Conservation (phyloP, 2,329 filamentous ascomycete genomes). For the Alternaria gansuensis region DNA sequence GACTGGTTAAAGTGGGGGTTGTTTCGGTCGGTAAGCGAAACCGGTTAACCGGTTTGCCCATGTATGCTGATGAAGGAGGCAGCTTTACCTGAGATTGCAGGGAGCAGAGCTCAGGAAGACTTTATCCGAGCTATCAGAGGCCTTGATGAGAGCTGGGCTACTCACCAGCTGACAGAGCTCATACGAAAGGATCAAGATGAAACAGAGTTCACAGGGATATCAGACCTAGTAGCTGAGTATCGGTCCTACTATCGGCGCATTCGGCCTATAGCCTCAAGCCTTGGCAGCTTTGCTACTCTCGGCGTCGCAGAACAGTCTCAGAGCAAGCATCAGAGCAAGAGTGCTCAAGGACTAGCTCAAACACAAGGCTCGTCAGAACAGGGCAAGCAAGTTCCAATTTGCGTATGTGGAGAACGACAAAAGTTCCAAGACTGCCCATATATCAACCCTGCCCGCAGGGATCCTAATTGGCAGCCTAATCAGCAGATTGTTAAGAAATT, state of each 20-base stretch:
- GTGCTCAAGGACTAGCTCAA: no score
- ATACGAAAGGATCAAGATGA: conserved; percentile 1
- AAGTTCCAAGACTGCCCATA: conserved; percentile 3
- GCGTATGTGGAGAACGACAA: neutral
- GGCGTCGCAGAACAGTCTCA: neutral
- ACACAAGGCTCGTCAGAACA: neutral
- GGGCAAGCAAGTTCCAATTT: neutral
- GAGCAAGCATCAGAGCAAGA: neutral
- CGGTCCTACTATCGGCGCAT: neutral
- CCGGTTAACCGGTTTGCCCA: no score
- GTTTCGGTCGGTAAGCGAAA: no score
- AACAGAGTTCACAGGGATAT: neutral
- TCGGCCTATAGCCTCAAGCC: neutral
- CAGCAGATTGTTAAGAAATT: neutral
- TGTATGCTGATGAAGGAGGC: no score
- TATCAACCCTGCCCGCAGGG: neutral
- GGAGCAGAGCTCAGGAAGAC: conserved; percentile 8
- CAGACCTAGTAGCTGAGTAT: neutral
- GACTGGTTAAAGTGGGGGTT: no score
- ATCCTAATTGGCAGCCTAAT: neutral
- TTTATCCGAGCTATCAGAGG: conserved; percentile 5
- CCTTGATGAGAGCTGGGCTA: conserved; percentile 8
- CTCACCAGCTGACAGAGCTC: conserved; percentile 5
- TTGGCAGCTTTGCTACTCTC: neutral
- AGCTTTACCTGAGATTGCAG: conserved; percentile 1